These are phyloP conservation scores for Kwoniella shivajii DNA, from an alignment of 1,284 basidiomycete species.

Conservation along the genomic window DNA sequence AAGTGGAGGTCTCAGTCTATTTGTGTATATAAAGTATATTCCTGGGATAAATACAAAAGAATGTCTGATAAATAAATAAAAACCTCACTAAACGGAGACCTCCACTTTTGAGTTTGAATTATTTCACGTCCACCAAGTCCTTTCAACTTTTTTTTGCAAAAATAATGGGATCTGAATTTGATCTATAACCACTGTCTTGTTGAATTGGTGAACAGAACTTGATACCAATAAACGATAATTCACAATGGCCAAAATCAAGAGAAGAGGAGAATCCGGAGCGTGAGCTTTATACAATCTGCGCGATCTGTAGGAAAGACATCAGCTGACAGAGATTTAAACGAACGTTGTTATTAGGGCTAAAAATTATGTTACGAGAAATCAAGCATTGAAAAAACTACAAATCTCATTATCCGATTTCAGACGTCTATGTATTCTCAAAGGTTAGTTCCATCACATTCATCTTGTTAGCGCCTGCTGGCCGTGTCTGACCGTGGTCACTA, in stretches of 20 bases:
- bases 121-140: not conserved
- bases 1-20: no score
- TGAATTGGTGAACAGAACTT: no score
- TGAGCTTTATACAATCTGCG: constrained; percentile 27
- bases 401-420: constrained; percentile 97
- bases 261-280: constrained; percentile 87
- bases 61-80: not conserved
- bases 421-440: constrained; percentile 96
- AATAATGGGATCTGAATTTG: not conserved
- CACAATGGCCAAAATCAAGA: constrained; percentile 88
- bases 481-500: not conserved
- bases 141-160: not conserved
- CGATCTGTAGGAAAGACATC: constrained; percentile 80
- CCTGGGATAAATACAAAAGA: constrained; percentile 13
- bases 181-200: no score
- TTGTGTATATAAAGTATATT: no score
- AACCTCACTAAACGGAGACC: not conserved
- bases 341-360: constrained; percentile 65
- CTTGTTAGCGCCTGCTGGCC: not conserved
- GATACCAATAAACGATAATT: constrained; percentile 10
- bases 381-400: constrained; percentile 90
- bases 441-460: constrained; percentile 58
- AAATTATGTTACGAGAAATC: constrained; percentile 89
- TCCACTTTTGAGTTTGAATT: constrained; percentile 13
- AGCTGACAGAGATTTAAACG: constrained; percentile 61